phyloP scores from a whole-genome alignment of 768 basidiomycete species.

The Termitomyces bulborhizus region DNA sequence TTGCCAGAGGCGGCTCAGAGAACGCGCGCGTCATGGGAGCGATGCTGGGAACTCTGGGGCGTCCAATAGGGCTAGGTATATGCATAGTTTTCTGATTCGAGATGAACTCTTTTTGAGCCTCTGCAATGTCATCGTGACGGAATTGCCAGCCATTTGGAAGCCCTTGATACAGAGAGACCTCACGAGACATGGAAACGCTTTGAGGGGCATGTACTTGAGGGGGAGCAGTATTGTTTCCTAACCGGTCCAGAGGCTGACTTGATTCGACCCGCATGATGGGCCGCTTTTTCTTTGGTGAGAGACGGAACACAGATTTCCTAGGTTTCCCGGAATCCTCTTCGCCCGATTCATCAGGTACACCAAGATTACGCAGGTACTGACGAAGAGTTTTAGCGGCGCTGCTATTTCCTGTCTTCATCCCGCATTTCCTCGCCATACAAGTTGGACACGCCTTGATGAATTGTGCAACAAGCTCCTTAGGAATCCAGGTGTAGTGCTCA shows the following conservation, averaged over 20 bases:
- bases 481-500: constrained; percentile 74
- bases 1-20: background rate
- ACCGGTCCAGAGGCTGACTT: constrained; percentile 4
- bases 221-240: constrained; percentile 8
- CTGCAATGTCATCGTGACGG: constrained; percentile 29
- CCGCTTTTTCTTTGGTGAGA: background rate
- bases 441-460: constrained; percentile 80
- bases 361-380: constrained; percentile 6
- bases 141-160: constrained; percentile 45
- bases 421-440: constrained; percentile 46
- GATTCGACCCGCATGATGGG: background rate
- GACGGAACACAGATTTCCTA: background rate
- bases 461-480: constrained; percentile 74
- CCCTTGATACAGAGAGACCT: constrained; percentile 40
- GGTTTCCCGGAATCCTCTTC: background rate
- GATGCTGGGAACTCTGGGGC: constrained; percentile 35
- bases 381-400: constrained; percentile 11
- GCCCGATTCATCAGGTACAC: background rate
- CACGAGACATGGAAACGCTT: constrained; percentile 34
- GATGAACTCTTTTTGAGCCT: constrained; percentile 19
- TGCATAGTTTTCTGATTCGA: constrained; percentile 2
- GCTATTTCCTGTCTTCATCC: constrained; percentile 17
- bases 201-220: constrained; percentile 7
- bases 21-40: constrained; percentile 25
- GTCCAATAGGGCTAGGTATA: constrained; percentile 8